Base-by-base conservation (phyloP, 805 yeast genomes). In the Soucietia sequanensis region DNA sequence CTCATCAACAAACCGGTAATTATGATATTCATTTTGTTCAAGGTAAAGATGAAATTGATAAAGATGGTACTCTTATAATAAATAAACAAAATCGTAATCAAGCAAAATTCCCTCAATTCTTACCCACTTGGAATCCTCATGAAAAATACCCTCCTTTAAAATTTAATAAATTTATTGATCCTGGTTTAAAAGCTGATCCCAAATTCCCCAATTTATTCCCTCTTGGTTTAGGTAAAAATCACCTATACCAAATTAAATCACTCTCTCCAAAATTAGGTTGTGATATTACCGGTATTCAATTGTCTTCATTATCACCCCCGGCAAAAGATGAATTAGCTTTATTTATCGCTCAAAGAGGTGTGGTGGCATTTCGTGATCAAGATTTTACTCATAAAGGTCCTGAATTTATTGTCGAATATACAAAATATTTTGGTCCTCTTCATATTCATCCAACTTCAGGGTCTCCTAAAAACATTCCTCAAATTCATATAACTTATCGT, bases 391-490 rank as follows among this genome's bases (percentile, higher is more conserved):
- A 32, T 8, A 58, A 71, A 38, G 77, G 81, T 5, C 75, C 78
- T 3, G 64, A 60, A 19, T 71, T 68, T 44, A 72, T 58, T 19
- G 73, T 65, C 17, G 66, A 81, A 25, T 80, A 68, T 59, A 86
- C 84, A 31, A 60, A 58, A 30, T 75, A 82, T 53, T 84, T 78
- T 53, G 90, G 91, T 22, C 79, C 80, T 23, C 68, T 78, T 40
- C 89, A 84, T 56, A 70, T 81, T 40, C 90, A 84, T 52, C 86
- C 87, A 30, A 79, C 85, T 9, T 76, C 84, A 8, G 88, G 89
- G 15, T 80, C 84, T 11, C 88, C 84, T 20, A 65, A 60, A 42
- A 81, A 85, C 6, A 63, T 62, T 41, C 81, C 84, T 4, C 79
- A 80, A 40, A 69, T 82, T 42, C 87, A 80, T 45, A 61, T 81